Evolutionary conservation across 2,329 filamentous ascomycete species (phyloP), one percentile per base, ranked within the genome.

Genomic region (Colletotrichum destructivum): DNA sequence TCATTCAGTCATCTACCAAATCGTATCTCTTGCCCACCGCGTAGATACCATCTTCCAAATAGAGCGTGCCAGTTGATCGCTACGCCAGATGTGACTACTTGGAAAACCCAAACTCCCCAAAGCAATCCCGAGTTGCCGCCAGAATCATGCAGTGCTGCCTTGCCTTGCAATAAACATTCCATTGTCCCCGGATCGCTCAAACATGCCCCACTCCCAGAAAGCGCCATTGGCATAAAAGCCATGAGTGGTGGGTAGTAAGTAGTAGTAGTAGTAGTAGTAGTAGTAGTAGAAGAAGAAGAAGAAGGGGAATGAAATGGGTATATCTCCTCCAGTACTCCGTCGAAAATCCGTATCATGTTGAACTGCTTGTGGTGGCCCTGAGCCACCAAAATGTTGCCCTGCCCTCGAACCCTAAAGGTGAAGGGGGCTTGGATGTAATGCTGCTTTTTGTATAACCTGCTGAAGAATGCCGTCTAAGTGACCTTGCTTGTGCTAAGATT

Each of bases 321-420:
- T 71, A 71, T 69, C 65, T 62, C 49, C 42, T 71, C 59, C 65
- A 47, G 40, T 69, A 71, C 69, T 69, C 69, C 69, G 65, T 69
- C 16, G 44, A 44, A 69, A 71, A 60, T 31, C 52, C 69, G 13
- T 46, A 18, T 54, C 64, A 23, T 47, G 59, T 55, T 31, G 51
- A n/a, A 26, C 13, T 18, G 23, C 42, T 13, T 44, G 18, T 12
- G 23, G 49, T 31, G 51, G 23, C 64, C 8, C 38, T n/a, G 16
- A 8, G 12, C 35, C 62, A 49, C 67, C 40, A 6, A 6, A 4
- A 31, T 35, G 16, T 23, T 51, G 46, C 23, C 57, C 54, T 54
- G 26, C 47, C 40, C 44, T 26, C 23, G 12, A 59, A 35, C 42
- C 51, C 4, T 15, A 6, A 31, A 7, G 40, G 26, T 16, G 12